Evolutionary conservation across 768 basidiomycete species (phyloP).

Genomic region (Kondoa subrosea): DNA sequence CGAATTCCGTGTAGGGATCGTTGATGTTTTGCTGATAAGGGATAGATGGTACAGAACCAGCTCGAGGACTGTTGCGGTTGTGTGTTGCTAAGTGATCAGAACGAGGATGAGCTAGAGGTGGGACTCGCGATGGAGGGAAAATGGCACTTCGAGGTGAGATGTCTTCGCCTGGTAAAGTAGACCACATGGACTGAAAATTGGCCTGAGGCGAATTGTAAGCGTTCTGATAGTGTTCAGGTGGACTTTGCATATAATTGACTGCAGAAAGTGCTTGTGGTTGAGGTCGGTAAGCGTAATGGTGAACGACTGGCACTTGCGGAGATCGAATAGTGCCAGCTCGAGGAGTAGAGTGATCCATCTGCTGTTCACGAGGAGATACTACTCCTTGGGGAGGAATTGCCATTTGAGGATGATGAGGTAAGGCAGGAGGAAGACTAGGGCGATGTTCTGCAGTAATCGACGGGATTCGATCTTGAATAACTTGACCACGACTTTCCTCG

Average conservation of each 20-base stretch:
- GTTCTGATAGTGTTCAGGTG: not conserved
- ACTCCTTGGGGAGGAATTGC: not conserved
- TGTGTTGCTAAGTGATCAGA: not conserved
- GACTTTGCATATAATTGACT: not conserved
- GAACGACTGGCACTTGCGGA: not conserved
- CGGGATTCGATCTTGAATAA: not conserved
- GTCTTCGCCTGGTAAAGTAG: not conserved
- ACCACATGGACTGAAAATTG: not conserved
- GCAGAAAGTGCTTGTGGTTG: not conserved
- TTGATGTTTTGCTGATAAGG: not conserved
- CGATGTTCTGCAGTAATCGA: not conserved
- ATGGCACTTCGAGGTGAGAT: not conserved
- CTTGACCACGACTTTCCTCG: not conserved
- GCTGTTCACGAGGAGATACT: not conserved
- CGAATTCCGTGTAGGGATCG: not conserved
- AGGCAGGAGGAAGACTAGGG: not conserved
- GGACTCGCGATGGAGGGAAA: too few species aligned
- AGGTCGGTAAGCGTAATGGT: not conserved
- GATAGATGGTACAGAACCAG: not conserved
- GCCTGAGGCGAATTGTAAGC: not conserved
- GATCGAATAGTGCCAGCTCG: not conserved
- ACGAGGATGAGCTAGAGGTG: not conserved
- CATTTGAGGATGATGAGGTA: not conserved
- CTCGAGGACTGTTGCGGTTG: not conserved
- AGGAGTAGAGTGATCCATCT: not conserved